phyloP scores from a whole-genome alignment of 345 rosid genomes.

The Garcia nutans region DNA sequence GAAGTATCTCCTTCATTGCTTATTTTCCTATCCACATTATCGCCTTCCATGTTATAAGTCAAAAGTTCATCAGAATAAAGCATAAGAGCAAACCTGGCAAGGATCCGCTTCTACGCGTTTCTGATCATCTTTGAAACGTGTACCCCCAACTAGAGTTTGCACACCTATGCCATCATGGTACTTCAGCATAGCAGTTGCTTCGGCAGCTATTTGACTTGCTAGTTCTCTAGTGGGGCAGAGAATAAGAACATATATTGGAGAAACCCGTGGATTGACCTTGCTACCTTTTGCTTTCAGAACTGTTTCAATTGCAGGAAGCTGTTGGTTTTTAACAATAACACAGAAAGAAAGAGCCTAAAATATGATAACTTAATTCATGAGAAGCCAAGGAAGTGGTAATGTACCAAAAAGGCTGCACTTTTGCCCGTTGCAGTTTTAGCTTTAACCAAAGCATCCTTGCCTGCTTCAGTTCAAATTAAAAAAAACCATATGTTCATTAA shows the following conservation, averaged over 20 bases:
- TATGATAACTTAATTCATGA: slow-evolving; percentile 14
- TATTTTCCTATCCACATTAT: background rate
- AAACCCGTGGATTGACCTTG: slow-evolving; percentile 38
- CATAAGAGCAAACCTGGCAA: slow-evolving; percentile 65
- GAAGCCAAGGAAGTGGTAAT: slow-evolving; percentile 21
- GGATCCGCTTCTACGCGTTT: slow-evolving; percentile 75
- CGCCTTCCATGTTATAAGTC: slow-evolving; percentile 1
- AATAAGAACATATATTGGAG: slow-evolving; percentile 61
- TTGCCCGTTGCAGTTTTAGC: slow-evolving; percentile 94
- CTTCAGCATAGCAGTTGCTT: slow-evolving; percentile 79
- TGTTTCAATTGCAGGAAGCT: slow-evolving; percentile 99
- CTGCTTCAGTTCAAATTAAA: slow-evolving; percentile 46
- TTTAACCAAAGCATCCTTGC: slow-evolving; percentile 85
- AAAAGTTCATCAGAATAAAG: slow-evolving; percentile 10
- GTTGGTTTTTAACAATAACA: slow-evolving; percentile 55
- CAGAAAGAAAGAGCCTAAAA: slow-evolving; percentile 30
- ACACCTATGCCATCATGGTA: slow-evolving; percentile 81
- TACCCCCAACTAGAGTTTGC: slow-evolving; percentile 87
- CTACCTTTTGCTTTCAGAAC: slow-evolving; percentile 62
- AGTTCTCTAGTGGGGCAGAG: slow-evolving; percentile 94
- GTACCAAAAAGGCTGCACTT: slow-evolving; percentile 88
- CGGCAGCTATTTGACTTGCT: slow-evolving; percentile 96
- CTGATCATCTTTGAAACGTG: slow-evolving; percentile 90
- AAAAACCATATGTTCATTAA: background rate
- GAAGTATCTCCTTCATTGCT: background rate